Base-by-base conservation (phyloP, 2,329 filamentous ascomycete genomes). In the Hypoxylon sp. region DNA sequence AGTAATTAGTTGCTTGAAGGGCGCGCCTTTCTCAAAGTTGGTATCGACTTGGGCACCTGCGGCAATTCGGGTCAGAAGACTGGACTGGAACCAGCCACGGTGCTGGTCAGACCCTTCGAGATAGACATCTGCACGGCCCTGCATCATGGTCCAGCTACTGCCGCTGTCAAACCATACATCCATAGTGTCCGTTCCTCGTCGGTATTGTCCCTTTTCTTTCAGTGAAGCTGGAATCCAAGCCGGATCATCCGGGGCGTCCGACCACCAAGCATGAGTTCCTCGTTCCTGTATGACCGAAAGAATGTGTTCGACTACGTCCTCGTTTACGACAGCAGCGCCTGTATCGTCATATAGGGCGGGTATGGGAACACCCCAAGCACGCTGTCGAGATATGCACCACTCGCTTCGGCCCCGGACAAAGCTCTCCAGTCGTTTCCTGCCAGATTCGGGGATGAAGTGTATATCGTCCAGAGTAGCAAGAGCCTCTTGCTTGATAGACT, bases 121-220 rank as follows among this genome's bases (percentile, higher is more conserved):
- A 74, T 97, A 98, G 22, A 98, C 85, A 75, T 99, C 93, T 0
- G 93, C 93, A 22, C 76, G 89, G 26, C 75, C 73, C 7, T 77
- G 70, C 26, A 80, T 82, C 73, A 87, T 83, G 3, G 83, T 91
- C 95, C 95, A 99, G 73, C 93, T 97, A 51, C 91, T 97, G 5
- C 95, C 95, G 69, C 95, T 98, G 76, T 99, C 95, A 71, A 99
- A 99, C 95, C 95, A 99, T 8, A 99, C 95, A 76, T 99, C 95
- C 95, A 99, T 99, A 0, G 95, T 99, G 73, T 99, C 95, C 44
- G 84, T 91, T 13, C 94, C 94, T 65, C 95, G 90, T 49, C 85
- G 82, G 74, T 90, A 95, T 4, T 79, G 74, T 7, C 82, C 79
- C 28, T 80, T 79, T 1, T 81, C 79, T 30, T 80, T 79, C 1